phyloP scores from a whole-genome alignment of 2,329 filamentous ascomycete genomes.

The Aotearoamyces nothofagi region DNA sequence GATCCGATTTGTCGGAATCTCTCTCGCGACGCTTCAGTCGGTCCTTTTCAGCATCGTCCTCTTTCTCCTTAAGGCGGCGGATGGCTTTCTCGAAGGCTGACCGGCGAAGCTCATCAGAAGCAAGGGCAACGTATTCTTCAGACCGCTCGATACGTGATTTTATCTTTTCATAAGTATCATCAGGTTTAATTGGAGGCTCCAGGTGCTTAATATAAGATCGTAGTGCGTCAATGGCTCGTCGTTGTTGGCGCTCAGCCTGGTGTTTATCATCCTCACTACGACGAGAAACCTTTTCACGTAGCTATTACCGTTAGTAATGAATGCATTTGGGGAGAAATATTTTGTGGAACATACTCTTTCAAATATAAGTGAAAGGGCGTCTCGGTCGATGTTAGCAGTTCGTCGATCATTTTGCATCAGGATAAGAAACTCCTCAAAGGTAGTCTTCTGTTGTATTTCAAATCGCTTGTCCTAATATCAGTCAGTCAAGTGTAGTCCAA shows the following conservation, averaged over 20 bases:
- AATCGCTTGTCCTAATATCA: slow-evolving; percentile 64
- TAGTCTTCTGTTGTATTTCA: slow-evolving; percentile 76
- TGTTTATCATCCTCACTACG: slow-evolving; percentile 74
- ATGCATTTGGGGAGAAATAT: slow-evolving; percentile 1
- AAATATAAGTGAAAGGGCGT: slow-evolving; percentile 69
- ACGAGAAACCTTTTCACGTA: slow-evolving; percentile 74
- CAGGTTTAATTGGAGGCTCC: slow-evolving; percentile 63
- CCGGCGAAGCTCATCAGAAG: slow-evolving; percentile 68
- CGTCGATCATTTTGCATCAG: slow-evolving; percentile 76
- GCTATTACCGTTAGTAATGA: slow-evolving; percentile 26
- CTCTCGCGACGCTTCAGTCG: slow-evolving; percentile 42
- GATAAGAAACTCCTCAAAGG: slow-evolving; percentile 73
- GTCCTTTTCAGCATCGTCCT: slow-evolving; percentile 64
- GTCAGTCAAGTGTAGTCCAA: slow-evolving; percentile 21
- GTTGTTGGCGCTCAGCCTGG: slow-evolving; percentile 70
- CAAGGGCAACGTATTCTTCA: slow-evolving; percentile 71
- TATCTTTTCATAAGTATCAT: slow-evolving; percentile 82
- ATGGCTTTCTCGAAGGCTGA: slow-evolving; percentile 86
- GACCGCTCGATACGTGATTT: slow-evolving; percentile 63
- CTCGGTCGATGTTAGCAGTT: slow-evolving; percentile 73
- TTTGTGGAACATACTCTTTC: slow-evolving; percentile 43
- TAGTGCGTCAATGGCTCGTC: slow-evolving; percentile 69
- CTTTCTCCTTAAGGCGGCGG: slow-evolving; percentile 78
- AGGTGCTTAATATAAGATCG: slow-evolving; percentile 79
- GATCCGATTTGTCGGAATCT: slow-evolving; percentile 25